Evolutionary conservation across 2,329 filamentous ascomycete species (phyloP), one percentile per base, ranked within the genome.

Genomic region (Westerdykella ornata): DNA sequence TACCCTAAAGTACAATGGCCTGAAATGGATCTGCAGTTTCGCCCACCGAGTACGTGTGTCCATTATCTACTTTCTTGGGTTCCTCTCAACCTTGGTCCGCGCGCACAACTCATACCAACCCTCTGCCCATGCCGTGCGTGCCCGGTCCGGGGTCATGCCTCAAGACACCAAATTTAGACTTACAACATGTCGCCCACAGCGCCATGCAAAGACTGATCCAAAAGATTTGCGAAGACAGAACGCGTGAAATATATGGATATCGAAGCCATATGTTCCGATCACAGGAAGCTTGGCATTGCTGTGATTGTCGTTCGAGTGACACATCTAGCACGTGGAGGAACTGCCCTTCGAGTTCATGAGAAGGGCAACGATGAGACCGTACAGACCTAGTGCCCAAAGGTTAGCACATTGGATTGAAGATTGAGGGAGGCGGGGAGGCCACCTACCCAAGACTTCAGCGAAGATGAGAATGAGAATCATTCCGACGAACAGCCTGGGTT

Each of bases 401-500:
- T 52, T 46, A 52, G 46, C 29, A 33, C 22, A n/a, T n/a, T 18
- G 16, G 18, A 6, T 13, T 15, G 8, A 3, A 26, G 3, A 11
- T 18, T 14, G 13, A 20, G 31, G 17, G 20, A 12, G 14, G n/a
- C 13, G 11, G 5, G 14, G 22, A 31, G 13, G 39, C 51, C 38
- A 75, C 83, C 49, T 76, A 92, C 88, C 89, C 83, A 96, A 74
- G 57, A 96, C 89, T 90, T 96, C 89, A 57, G 89, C 89, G 78
- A 95, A 96, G 90, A 96, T 96, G 73, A 96, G 87, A 76, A 96
- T 96, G 68, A 96, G 72, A 72, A 96, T 94, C 88, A 96, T 96
- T 72, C 89, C 89, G 66, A 95, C 88, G 72, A 94, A 95, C 56
- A 94, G 78, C 67, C 84, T 78, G 48, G 85, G 84, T 68, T 89